phyloP scores from a whole-genome alignment of 2,329 filamentous ascomycete genomes.

The Orbilia blumenaviensis region DNA sequence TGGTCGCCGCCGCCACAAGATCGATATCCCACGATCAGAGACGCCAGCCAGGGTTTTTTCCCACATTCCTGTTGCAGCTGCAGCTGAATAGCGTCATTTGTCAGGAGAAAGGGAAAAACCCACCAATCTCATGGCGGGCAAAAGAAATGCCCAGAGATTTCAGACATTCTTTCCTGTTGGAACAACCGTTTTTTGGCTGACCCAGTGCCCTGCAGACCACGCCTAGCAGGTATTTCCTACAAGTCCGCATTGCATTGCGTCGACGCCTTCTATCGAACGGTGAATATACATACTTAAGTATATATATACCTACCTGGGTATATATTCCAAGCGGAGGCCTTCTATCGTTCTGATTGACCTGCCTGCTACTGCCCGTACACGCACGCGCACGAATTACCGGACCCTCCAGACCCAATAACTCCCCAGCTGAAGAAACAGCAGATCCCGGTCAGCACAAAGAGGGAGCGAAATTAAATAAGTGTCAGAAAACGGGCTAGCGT shows the following conservation, averaged over 20 bases:
- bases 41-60: too few relatives aligned
- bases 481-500: constrained; percentile 22
- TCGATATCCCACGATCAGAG: background rate
- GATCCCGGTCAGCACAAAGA: constrained; percentile 10
- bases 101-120: constrained; percentile 20
- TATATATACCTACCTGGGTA: background rate
- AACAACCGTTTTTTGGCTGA: constrained; percentile 5
- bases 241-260: background rate
- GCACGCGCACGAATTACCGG: background rate
- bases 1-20: background rate
- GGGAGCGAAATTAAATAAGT: constrained; percentile 24
- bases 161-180: constrained; percentile 24
- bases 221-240: background rate
- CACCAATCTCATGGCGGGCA: constrained; percentile 31
- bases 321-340: background rate
- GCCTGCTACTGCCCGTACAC: background rate
- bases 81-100: constrained; percentile 46
- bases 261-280: too few relatives aligned
- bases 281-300: constrained; percentile 3
- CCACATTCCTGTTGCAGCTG: constrained; percentile 47
- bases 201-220: background rate
- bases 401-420: too few relatives aligned
- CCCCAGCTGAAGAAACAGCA: constrained; percentile 25
- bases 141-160: constrained; percentile 39
- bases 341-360: too few relatives aligned